Percentiles rank a stretch among this genome's conserved stretches.
Evolutionary conservation across 805 yeast species (phyloP).

Genomic region (Starmerella bombicola): DNA sequence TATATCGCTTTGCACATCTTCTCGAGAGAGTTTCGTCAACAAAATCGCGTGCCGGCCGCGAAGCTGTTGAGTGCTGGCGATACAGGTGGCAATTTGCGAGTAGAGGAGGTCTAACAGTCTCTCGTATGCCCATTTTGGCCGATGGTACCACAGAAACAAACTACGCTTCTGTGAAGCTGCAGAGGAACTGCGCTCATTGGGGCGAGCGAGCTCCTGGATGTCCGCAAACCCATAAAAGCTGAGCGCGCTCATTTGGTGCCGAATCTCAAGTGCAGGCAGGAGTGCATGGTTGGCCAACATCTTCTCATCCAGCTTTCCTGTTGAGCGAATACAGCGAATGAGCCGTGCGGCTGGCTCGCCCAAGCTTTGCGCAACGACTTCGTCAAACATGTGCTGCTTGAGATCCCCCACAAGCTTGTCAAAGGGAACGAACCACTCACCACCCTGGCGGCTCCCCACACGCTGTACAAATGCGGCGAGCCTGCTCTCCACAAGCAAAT

Average conservation of each 20-base stretch:
- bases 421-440: conserved; percentile 35
- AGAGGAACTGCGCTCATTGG: conserved; percentile 70
- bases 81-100: conserved; percentile 37
- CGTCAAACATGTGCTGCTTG: conserved; percentile 27
- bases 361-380: conserved; percentile 26
- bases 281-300: conserved; percentile 61
- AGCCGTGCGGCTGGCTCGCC: conserved; percentile 53
- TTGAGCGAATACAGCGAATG: conserved; percentile 59
- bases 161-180: conserved; percentile 38
- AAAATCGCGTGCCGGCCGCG: conserved; percentile 53
- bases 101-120: conserved; percentile 39
- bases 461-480: conserved; percentile 45
- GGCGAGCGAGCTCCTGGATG: conserved; percentile 85
- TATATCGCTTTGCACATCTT: conserved; percentile 78
- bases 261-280: conserved; percentile 62
- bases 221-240: conserved; percentile 63
- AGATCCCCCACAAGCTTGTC: conserved; percentile 24
- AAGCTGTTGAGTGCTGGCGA: conserved; percentile 26
- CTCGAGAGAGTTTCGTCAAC: conserved; percentile 71
- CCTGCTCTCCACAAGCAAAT: conserved; percentile 42
- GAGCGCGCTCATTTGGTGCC: conserved; percentile 56
- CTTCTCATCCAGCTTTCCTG: conserved; percentile 73
- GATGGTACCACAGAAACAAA: conserved; percentile 66
- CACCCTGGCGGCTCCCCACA: conserved; percentile 43
- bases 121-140: conserved; percentile 39